Evolutionary conservation across 768 basidiomycete species (phyloP), one percentile per base, ranked within the genome.

Genomic region (Lactifluus piperatus): DNA sequence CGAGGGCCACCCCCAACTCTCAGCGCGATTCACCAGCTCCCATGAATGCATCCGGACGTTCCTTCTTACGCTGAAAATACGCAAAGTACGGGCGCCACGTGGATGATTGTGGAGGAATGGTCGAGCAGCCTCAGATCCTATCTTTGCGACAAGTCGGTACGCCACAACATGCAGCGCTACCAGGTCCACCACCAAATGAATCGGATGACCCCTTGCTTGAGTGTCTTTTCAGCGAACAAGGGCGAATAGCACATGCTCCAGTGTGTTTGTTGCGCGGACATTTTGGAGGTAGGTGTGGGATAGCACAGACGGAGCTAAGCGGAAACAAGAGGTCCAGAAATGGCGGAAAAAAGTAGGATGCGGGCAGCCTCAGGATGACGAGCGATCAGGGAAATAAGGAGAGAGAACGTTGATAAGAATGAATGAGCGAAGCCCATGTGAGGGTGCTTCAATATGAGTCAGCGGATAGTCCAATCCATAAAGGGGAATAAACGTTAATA

Each of bases 221-320:
- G 80, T 76, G 58, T 87, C 83, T 65, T 91, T 85, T 76, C 84
- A 88, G 30, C 94, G 83, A 58, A 98, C 86, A 70, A 87, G 95
- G 0, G 91, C 81, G 13, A 98, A 80, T n/a, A 97, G 75, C 50
- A 99, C 76, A 64, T 99, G 95, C 69, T 99, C 95, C 66, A 88
- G 89, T 1, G 94, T 95, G 36, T 85, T 83, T 4, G 86, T 85
- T 16, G 90, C 79, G 46, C 88, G 85, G 32, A 95, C 81, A 69
- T 92, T 98, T 63, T 79, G 76, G 22, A 75, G 67, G 68, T 89
- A 90, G 8, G 81, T 79, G 54, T 75, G 75, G 56, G 78, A 70
- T 51, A 77, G 72, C 56, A 76, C 75, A 2, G 77, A n/a, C 72
- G 9, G 76, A 70, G 10, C 80, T 81, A 58, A 94, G 80, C 93